These are phyloP conservation scores for Arthrobotrys entomopaga DNA, from an alignment of 2,329 filamentous ascomycete species.

Conservation along the genomic window DNA sequence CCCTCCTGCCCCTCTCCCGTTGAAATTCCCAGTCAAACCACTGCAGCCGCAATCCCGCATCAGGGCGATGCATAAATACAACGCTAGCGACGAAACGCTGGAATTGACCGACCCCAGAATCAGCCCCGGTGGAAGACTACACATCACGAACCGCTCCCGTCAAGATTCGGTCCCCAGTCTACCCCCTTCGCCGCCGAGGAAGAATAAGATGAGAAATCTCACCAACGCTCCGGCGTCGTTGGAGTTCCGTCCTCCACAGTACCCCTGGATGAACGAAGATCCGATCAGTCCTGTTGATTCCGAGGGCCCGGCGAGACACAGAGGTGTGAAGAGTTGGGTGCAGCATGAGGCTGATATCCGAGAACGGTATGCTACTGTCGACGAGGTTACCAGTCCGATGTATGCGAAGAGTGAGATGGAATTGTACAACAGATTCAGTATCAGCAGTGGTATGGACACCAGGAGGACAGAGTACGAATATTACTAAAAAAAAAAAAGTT, in stretches of 20 bases:
- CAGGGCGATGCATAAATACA: constrained; percentile 42
- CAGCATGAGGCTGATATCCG: constrained; percentile 68
- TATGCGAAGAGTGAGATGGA: constrained; percentile 46
- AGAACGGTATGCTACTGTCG: constrained; percentile 24
- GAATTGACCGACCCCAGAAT: constrained; percentile 46
- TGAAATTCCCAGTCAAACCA: constrained; percentile 38
- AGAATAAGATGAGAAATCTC: constrained; percentile 8
- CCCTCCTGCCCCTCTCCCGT: constrained; percentile 31
- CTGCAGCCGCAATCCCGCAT: neutral
- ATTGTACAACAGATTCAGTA: constrained; percentile 47
- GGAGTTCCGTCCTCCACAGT: constrained; percentile 7
- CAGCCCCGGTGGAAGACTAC: constrained; percentile 35
- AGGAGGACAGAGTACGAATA: constrained; percentile 53
- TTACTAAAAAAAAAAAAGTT: constrained; percentile 15
- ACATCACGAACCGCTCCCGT: constrained; percentile 45
- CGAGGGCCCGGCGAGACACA: constrained; percentile 69
- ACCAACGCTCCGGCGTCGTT: constrained; percentile 20
- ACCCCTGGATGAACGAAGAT: constrained; percentile 3
- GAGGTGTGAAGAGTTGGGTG: constrained; percentile 72
- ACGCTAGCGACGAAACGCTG: constrained; percentile 42
- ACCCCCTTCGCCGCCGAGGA: constrained; percentile 39
- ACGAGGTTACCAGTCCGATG: constrained; percentile 35
- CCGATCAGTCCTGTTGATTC: constrained; percentile 63
- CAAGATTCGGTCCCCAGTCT: constrained; percentile 41
- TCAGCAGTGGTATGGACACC: constrained; percentile 53